These are phyloP conservation scores for Cenchrus americanus DNA, from an alignment of 176 grass and related monocot genomes.

Conservation along the genomic window DNA sequence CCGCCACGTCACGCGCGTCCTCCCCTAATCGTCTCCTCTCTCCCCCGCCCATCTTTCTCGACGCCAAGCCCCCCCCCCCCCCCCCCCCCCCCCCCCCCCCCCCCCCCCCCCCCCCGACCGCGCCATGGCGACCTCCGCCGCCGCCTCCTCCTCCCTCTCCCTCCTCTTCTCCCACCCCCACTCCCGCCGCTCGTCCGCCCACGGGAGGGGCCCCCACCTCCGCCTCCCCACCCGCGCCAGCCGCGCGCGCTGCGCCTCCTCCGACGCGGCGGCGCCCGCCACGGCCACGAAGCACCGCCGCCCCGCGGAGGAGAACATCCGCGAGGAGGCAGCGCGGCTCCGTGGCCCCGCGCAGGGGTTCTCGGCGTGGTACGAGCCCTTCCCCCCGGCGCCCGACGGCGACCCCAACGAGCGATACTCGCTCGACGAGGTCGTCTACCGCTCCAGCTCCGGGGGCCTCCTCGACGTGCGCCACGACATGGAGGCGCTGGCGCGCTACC, in stretches of 20 bases:
- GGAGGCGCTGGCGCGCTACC: slow-evolving; percentile 60
- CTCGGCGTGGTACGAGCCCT: slow-evolving; percentile 60
- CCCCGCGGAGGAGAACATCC: slow-evolving; percentile 83
- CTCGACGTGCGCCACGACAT: slow-evolving; percentile 74
- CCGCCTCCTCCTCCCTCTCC: slow-evolving; percentile 48
- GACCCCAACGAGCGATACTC: slow-evolving; percentile 66
- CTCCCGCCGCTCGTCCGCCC: slow-evolving; percentile 42
- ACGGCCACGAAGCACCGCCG: slow-evolving; percentile 60
- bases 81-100: neutral
- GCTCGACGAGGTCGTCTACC: slow-evolving; percentile 72
- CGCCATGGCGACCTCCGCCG: slow-evolving; percentile 41
- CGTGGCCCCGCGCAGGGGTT: slow-evolving; percentile 34
- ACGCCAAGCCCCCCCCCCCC: slow-evolving; percentile 38
- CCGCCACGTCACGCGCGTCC: slow-evolving; percentile 21
- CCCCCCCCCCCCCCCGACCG: slow-evolving; percentile 1
- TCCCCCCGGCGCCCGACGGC: slow-evolving; percentile 39
- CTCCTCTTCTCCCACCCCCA: slow-evolving; percentile 50
- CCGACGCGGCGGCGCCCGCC: slow-evolving; percentile 20
- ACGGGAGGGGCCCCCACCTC: neutral
- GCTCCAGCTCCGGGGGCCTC: slow-evolving; percentile 66
- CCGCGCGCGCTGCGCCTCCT: slow-evolving; percentile 48
- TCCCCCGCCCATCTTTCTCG: slow-evolving; percentile 6
- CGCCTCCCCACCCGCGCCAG: slow-evolving; percentile 13
- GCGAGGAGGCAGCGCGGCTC: slow-evolving; percentile 66
- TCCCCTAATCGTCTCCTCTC: slow-evolving; percentile 23